Conservation (phyloP, 1,139 yeast genomes). For the Pneumocystis wakefieldiae region DNA sequence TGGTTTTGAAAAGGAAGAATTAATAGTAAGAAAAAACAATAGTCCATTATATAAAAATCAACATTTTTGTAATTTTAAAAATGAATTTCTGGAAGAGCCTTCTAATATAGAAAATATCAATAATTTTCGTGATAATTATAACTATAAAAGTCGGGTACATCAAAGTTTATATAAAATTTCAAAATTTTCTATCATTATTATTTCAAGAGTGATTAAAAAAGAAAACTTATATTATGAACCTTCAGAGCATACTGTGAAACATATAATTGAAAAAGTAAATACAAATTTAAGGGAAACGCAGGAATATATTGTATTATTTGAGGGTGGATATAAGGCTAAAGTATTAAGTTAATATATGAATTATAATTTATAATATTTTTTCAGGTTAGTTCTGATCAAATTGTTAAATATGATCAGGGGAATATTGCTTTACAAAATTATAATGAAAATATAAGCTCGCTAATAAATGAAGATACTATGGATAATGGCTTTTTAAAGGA, state of each 20-base stretch:
- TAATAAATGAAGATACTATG: background rate
- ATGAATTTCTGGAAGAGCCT: background rate
- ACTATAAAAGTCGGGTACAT: background rate
- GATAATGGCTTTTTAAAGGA: background rate
- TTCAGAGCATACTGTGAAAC: background rate
- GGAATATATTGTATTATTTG: background rate
- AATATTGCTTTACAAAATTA: background rate
- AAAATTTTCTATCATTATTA: background rate
- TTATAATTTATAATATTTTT: background rate
- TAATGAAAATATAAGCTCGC: background rate
- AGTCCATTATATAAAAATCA: background rate
- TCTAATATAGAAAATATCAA: background rate
- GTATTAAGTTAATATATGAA: background rate
- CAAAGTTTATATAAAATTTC: background rate
- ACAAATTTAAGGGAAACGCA: background rate
- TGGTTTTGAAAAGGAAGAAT: background rate
- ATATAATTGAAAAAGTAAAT: background rate
- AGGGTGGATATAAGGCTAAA: background rate
- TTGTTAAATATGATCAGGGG: background rate
- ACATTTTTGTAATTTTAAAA: background rate
- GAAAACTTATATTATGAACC: background rate
- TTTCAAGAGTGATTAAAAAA: background rate
- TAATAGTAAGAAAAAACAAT: background rate
- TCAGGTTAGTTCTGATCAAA: background rate
- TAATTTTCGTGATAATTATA: background rate